Conservation (phyloP, 2,329 filamentous ascomycete genomes). For the Stachybotrys chartarum region DNA sequence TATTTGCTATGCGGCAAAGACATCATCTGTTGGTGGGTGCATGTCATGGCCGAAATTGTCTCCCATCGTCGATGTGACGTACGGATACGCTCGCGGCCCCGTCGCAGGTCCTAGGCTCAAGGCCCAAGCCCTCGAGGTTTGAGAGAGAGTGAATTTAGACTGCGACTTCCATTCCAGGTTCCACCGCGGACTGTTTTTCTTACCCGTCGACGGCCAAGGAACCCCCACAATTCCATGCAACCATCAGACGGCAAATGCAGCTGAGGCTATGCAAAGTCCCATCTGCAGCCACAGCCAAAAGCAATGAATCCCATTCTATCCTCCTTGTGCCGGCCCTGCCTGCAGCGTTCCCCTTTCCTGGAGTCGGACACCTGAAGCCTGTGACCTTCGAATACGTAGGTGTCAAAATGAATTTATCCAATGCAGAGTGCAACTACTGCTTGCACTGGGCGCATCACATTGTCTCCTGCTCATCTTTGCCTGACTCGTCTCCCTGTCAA, state of each 20-base stretch:
- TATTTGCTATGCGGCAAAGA: no score
- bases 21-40: no score
- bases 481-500: background rate
- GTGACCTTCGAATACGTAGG: no score
- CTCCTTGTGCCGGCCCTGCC: background rate
- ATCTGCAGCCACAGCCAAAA: background rate
- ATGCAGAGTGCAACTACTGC: no score
- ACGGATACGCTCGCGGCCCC: no score
- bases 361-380: no score
- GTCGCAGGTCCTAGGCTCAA: background rate
- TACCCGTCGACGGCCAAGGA: background rate
- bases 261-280: background rate
- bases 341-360: no score
- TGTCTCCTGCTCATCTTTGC: background rate
- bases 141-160: background rate
- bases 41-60: no score
- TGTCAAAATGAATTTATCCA: no score
- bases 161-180: background rate
- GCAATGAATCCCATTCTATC: background rate
- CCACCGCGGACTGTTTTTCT: background rate
- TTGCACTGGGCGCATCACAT: background rate
- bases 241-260: background rate
- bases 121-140: background rate
- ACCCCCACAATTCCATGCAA: background rate
- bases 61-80: no score